Evolutionary conservation across 192 early-diverging fungal genomes (phyloP), one percentile per base, ranked within the genome.

Genomic region (Mortierella claussenii): DNA sequence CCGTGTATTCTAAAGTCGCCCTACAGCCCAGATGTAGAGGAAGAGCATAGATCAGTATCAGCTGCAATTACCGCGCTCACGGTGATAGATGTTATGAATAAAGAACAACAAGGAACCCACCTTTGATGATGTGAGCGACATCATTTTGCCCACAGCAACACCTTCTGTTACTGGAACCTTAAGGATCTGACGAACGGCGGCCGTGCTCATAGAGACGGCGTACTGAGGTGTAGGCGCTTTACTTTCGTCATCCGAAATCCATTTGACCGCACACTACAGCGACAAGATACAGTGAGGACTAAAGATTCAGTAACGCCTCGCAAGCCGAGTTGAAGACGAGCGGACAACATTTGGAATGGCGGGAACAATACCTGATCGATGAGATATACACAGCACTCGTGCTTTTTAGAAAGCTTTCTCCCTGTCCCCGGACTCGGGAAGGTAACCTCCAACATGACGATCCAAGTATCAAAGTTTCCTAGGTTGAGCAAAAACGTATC

Each of bases 391-490:
- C 80, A 79, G 36, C 78, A 84, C 4, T 67, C 69, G 21, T 81
- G 83, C 20, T 69, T 67, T 27, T 60, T 68, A 47, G 55, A 60
- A 23, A 84, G 23, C 30, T 11, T 31, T 26, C 76, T 65, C n/a
- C 69, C 68, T 0, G 83, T 78, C 3, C 80, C 83, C 27, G 80
- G 80, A 58, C 80, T 84, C 40, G 47, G 53, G 37, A 84, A 74
- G 17, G 23, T 40, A 0, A 46, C 30, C 28, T 67, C 73, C 1
- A 67, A 24, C 27, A 42, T 20, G 9, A 76, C 62, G 11, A 67
- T 43, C 73, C 73, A 76, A 1, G 53, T 43, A 15, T 67, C 73
- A 61, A 76, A 61, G 8, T 23, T 13, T 20, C 55, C 65, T 23
- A 76, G 51, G 6, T 56, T 59, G n/a, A 76, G 46, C 13, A 61